Base-by-base conservation (phyloP, 768 basidiomycete species). In the Leucosporidium creatinivorum region DNA sequence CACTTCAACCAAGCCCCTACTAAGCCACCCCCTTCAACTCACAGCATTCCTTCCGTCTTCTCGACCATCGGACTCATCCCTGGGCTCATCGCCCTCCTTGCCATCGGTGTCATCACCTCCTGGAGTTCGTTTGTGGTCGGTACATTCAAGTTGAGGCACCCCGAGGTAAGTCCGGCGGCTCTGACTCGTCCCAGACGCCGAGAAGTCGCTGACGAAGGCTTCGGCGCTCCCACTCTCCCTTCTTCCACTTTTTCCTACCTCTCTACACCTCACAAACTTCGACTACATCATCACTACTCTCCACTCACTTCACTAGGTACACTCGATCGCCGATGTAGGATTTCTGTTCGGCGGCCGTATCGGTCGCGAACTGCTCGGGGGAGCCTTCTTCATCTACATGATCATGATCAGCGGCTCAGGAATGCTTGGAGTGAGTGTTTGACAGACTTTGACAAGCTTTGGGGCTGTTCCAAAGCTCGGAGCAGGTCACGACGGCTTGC, bases 121-220 rank as follows among this genome's bases (percentile, higher is more conserved):
- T 54, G 25, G 26, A 17, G 62, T 17, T 62, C 63, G 33, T 70
- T 51, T n/a, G 61, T 62, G 13, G 61, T 70, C 28, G 69, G 69
- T 10, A 58, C 61, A 13, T 70, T 61, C 60, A 70, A 70, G 52
- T 50, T 58, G 0, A 58, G 62, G 23, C 69, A 70, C 15, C 61
- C 61, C 13, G 21, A 19, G 19, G 52, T 44, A 13, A 44, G 8
- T 17, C 6, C 15, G 15, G 3, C 8, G 39, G 8, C 39, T 44
- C 13, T 13, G 8, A 44, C 10, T 13, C 15, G 13, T 44, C 39
- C 39, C 8, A 44, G 39, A 44, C 8, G 39, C 39, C 39, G 39
- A 44, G 15, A 6, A 10, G 15, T 15, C 13, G 39, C 39, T 44
- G 39, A 44, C 15, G 8, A 13, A 44, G 39, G 8, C 13, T 44